These are phyloP conservation scores for Trametes coccinea DNA, from an alignment of 768 basidiomycete genomes.

Conservation along the genomic window DNA sequence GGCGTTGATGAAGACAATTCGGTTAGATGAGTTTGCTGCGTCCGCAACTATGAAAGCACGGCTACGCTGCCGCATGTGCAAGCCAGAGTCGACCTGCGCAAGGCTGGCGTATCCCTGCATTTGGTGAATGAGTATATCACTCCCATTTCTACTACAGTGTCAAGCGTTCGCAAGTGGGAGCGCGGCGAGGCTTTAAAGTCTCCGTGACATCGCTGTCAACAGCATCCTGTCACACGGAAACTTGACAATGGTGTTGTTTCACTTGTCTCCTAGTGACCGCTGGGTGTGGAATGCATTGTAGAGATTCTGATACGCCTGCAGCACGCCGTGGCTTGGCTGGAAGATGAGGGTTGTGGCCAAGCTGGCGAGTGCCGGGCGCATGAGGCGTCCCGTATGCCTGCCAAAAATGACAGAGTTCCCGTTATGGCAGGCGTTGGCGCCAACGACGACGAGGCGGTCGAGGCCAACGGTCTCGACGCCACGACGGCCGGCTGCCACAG, in stretches of 20 bases:
- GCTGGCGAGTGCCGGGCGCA: no score
- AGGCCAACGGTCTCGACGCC: not conserved
- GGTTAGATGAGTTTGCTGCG: conserved; percentile 50
- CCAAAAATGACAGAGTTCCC: no score
- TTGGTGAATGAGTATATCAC: not conserved
- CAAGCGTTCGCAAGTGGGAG: not conserved
- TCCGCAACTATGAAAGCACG: conserved; percentile 78
- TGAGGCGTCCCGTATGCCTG: no score
- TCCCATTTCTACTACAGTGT: no score
- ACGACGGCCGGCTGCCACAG: not conserved
- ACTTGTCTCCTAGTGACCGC: no score
- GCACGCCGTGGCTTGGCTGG: no score
- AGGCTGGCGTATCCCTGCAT: conserved; percentile 65
- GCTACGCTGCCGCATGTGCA: conserved; percentile 79
- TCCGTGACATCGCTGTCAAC: not conserved
- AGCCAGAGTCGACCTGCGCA: conserved; percentile 66
- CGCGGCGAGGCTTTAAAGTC: not conserved
- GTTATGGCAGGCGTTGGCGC: not conserved
- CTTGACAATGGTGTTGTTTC: no score
- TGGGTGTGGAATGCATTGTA: no score
- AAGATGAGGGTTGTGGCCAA: no score
- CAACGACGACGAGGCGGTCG: not conserved
- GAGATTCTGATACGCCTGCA: no score
- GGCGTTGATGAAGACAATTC: conserved; percentile 76
- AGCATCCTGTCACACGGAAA: no score